These are phyloP conservation scores for Amanita pallidorosea DNA, from an alignment of 768 basidiomycete genomes.

Conservation along the genomic window DNA sequence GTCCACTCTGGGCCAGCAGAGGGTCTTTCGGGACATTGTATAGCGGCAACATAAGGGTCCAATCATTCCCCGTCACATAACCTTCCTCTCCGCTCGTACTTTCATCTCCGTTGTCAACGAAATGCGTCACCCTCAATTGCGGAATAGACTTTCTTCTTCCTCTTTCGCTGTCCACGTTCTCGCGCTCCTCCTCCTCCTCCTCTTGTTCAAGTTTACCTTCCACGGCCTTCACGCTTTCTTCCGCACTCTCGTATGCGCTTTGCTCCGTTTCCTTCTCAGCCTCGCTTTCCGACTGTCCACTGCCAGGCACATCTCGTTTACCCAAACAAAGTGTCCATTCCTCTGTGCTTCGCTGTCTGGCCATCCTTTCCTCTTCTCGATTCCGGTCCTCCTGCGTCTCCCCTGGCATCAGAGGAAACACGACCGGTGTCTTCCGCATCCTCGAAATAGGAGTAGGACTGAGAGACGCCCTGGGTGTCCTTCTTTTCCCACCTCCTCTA, in stretches of 20 bases:
- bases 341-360: background rate
- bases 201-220: background rate
- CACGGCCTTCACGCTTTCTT: background rate
- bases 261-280: background rate
- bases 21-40: background rate
- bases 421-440: conserved; percentile 3
- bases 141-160: conserved; percentile 3
- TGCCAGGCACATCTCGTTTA: background rate
- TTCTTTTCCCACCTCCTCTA: background rate
- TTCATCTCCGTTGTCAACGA: background rate
- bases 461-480: background rate
- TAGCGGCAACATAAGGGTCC: conserved; percentile 2
- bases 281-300: background rate
- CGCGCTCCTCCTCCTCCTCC: background rate
- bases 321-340: conserved; percentile 6
- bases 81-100: background rate
- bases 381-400: conserved; percentile 1
- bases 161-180: background rate
- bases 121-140: conserved; percentile 1
- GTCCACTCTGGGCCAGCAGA: background rate
- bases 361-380: background rate
- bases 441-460: conserved; percentile 5
- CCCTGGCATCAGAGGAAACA: conserved; percentile 3
- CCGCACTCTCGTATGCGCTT: background rate
- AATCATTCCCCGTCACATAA: conserved; percentile 1